These are phyloP conservation scores for Hippophae rhamnoides DNA, from an alignment of 306 rosid genomes.

Conservation along the genomic window DNA sequence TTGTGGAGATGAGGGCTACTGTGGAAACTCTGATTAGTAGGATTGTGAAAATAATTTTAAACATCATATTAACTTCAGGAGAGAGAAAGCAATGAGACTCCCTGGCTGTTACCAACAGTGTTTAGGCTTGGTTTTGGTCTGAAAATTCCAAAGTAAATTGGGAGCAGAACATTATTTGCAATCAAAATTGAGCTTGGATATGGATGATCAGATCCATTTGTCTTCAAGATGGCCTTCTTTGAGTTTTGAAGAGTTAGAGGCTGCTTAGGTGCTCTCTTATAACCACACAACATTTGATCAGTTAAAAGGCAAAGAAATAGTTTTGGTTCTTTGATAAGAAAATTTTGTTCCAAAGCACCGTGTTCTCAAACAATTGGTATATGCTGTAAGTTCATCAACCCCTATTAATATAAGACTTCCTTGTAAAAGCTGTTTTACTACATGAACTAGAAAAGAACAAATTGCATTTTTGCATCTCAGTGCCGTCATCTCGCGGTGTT, in stretches of 20 bases:
- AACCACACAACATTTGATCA: background rate
- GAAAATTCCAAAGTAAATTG: background rate
- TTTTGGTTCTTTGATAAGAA: background rate
- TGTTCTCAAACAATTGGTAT: background rate
- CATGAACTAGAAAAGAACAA: no score
- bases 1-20: constrained; percentile 70
- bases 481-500: no score
- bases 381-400: no score
- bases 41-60: constrained; percentile 17
- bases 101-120: constrained; percentile 3
- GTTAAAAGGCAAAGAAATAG: background rate
- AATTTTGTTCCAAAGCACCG: background rate
- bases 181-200: background rate
- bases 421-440: no score
- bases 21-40: constrained; percentile 18
- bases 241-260: background rate
- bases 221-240: background rate
- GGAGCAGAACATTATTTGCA: constrained; percentile 1
- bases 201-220: background rate
- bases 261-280: background rate
- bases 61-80: background rate
- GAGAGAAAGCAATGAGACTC: constrained; percentile 13
- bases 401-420: no score
- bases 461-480: no score
- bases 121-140: constrained; percentile 4